Evolutionary conservation across 2,329 filamentous ascomycete genomes (phyloP).

Genomic region (Neofusicoccum sp.): DNA sequence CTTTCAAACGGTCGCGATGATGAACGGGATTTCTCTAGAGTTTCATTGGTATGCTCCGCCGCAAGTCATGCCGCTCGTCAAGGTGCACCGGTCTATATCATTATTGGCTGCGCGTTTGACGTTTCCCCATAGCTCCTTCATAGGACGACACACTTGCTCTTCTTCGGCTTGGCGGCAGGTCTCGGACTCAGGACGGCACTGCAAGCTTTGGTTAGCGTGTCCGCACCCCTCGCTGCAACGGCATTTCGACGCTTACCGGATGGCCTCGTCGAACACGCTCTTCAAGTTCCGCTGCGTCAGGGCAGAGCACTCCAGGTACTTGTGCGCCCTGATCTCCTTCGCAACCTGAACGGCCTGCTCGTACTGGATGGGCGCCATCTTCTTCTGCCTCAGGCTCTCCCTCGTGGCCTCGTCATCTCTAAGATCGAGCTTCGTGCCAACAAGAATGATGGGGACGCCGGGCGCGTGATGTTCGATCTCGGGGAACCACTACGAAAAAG

Average conservation of each 20-base stretch:
- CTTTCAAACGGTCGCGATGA: not conserved
- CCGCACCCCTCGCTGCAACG: not conserved
- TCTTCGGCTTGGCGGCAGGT: constrained; percentile 29
- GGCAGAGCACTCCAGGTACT: constrained; percentile 97
- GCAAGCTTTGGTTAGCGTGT: constrained; percentile 6
- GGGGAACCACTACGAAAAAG: constrained; percentile 74
- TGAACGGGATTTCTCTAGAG: constrained; percentile 8
- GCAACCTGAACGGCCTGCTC: constrained; percentile 85
- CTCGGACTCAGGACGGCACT: constrained; percentile 44
- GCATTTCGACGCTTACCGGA: constrained; percentile 66
- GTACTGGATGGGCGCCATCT: constrained; percentile 96
- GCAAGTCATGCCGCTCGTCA: constrained; percentile 15
- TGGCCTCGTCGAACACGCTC: constrained; percentile 98
- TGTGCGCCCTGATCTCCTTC: constrained; percentile 93
- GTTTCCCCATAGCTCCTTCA: constrained; percentile 22
- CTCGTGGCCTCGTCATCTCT: constrained; percentile 82
- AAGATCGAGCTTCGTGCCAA: constrained; percentile 95
- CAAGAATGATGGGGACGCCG: constrained; percentile 91
- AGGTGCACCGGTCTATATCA: constrained; percentile 17
- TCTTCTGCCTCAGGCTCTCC: constrained; percentile 80
- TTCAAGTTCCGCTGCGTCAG: constrained; percentile 95
- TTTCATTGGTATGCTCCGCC: constrained; percentile 15
- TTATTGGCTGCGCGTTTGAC: constrained; percentile 16
- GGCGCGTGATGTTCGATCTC: constrained; percentile 97
- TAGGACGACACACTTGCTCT: constrained; percentile 30